Base-by-base conservation (phyloP, 2,329 filamentous ascomycete species). In the Trichoderma atrobrunneum region DNA sequence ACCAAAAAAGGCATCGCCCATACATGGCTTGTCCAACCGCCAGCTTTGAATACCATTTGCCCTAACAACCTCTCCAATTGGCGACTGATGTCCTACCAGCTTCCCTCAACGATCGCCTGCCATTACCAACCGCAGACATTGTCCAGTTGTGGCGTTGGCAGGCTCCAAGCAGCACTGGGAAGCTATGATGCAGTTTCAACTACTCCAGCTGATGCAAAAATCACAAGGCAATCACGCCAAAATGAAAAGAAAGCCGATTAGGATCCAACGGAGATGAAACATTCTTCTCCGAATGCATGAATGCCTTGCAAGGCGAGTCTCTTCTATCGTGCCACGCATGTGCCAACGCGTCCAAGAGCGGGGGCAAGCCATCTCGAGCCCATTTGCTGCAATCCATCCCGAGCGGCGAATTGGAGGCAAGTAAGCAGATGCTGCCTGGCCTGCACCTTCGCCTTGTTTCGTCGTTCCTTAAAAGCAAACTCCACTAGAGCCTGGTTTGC, bases 311-410 rank as follows among this genome's bases (percentile, higher is more conserved):
- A 51, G 43, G 63, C 43, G 63, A 65, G 56, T 26, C 66, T 30
- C 21, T 69, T 30, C 26, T 60, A 16, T 69, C 66, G 66, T 69
- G 66, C 66, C 66, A 69, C 66, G 66, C 66, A 61, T 69, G 66
- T 61, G 66, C 66, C 66, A 69, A 69, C 66, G 66, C 66, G 66
- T 69, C 66, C 43, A 16, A 69, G 66, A 69, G 66, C 66, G 66
- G 66, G 66, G 66, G 36, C 39, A 36, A 32, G 66, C 56, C 34
- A 60, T 51, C 28, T 51, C 34, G 56, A 69, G 39, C 39, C 56
- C 43, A 69, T 69, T 69, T 69, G 66, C 66, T 61, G 56, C 66
- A 39, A 61, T 61, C 36, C 54, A n/a, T 48, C 56, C 21, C 4
- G 34, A n/a, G 12, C 26, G 26, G 66, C 34, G 66, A 60, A 48